Conservation (phyloP, 1,139 yeast species). For the Diutina ranongensis region DNA sequence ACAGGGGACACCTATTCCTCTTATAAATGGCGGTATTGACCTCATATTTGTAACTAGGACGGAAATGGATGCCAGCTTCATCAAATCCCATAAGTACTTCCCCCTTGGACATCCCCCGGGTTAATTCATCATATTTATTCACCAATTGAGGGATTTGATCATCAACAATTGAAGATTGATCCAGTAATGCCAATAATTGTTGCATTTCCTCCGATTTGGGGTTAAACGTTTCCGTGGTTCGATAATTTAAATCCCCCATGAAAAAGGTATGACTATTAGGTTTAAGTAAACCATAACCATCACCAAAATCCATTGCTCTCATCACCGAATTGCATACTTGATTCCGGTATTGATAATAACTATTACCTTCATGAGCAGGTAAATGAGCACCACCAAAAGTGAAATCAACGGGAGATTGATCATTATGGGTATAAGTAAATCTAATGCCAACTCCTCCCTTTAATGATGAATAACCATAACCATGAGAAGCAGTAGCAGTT, state of each 20-base stretch:
- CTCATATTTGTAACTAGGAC: constrained; percentile 67
- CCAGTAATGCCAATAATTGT: constrained; percentile 16
- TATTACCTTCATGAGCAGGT: constrained; percentile 63
- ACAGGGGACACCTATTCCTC: constrained; percentile 59
- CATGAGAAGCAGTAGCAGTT: constrained; percentile 35
- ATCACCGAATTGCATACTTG: constrained; percentile 38
- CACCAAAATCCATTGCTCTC: constrained; percentile 46
- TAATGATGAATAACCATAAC: constrained; percentile 47
- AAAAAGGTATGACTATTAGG: constrained; percentile 53
- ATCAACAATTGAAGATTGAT: constrained; percentile 11
- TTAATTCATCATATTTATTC: constrained; percentile 48
- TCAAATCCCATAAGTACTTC: constrained; percentile 48
- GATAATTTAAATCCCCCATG: constrained; percentile 77
- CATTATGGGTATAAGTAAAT: constrained; percentile 19
- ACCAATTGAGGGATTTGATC: constrained; percentile 16
- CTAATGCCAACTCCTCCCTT: constrained; percentile 70
- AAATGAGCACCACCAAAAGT: constrained; percentile 66
- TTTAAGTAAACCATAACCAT: constrained; percentile 45
- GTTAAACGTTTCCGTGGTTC: constrained; percentile 33
- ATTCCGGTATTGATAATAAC: constrained; percentile 37
- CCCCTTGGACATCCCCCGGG: constrained; percentile 27
- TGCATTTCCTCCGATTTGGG: constrained; percentile 5
- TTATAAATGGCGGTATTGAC: constrained; percentile 41
- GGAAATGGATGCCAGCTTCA: constrained; percentile 51
- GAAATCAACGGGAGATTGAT: constrained; percentile 17